Base-by-base conservation (phyloP, 139 green algal genomes). In the Zygnema cylindricum region DNA sequence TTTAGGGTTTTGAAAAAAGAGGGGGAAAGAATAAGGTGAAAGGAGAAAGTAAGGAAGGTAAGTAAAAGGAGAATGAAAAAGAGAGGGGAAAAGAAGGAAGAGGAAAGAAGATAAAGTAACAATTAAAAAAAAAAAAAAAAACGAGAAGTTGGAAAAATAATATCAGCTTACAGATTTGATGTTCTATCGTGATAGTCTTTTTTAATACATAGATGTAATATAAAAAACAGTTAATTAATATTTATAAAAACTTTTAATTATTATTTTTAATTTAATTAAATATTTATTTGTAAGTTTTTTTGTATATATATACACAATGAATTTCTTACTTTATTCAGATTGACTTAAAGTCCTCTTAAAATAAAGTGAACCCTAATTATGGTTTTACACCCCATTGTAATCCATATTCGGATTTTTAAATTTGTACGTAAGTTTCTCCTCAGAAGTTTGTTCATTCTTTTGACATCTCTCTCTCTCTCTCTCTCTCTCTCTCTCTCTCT, bases 101-200 rank as follows among this genome's bases (percentile, higher is more conserved):
- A 30, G 30, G 25, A 73, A 73, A 35, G 57, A 35, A 30, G 57
- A 35, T 73, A 35, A 73, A 30, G 30, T 30, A 73, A 73, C 57
- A 25, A 30, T 25, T 30, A 73, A 25, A 35, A 30, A 35, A 35
- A 25, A 25, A 35, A 25, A 73, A 73, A 73, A 73, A 73, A 25
- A 73, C 30, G 57, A 35, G 57, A 25, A 73, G 30, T 25, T 54
- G 16, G 71, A 79, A 11, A 79, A 79, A 41, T 54, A 79, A 79
- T 79, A 41, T 79, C 21, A 16, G 16, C 38, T 79, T 79, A 16
- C 36, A 79, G 71, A 16, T 73, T 73, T 30, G 30, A 30, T 25
- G 25, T 73, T 73, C 57, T 73, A 73, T 73, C 57, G 25, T 30
- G 25, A 25, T 35, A 73, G 30, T 73, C 57, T 73, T 25, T 73